Base-by-base conservation (phyloP, 2,329 filamentous ascomycete species). In the Monilinia fructicola region DNA sequence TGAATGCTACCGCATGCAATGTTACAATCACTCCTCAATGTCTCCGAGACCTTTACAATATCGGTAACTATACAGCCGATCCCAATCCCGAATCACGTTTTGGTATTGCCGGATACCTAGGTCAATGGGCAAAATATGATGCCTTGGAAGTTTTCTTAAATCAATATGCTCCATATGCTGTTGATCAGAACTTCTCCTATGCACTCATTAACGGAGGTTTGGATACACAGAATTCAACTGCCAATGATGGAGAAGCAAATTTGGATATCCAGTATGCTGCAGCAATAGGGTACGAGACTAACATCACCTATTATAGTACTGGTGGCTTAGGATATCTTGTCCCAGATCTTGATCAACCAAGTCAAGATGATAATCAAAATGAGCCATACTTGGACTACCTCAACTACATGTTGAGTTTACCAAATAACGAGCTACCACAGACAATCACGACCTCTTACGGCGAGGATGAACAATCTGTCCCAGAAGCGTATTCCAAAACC, bases 301-400 rank as follows among this genome's bases (percentile, higher is more conserved):
- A 81, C 5, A 79, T 87, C 52, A 81, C 77, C 12, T 81, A 82
- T 48, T 88, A 81, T 74, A 83, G 81, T 3, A 87, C 84, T 5
- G 85, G 81, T 26, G 85, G 84, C 21, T 83, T 83, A 73, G 76
- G 79, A 83, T 0, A 26, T 16, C 56, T 66, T 9, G 10, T 66
- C 26, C 55, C 64, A 21, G 82, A 85, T 66, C 81, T 85, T 53
- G 69, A 78, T n/a, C 67, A 73, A 26, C 69, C 76, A 68, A 63
- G 79, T 77, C 75, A 78, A 35, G 79, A 82, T 0, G 80, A 84
- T 55, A 82, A 87, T 74, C 81, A 80, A 70, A 91, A 90, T 75
- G 89, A 91, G 77, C 87, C 87, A 0, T 90, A 90, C 74, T 78
- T 90, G 2, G 80, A 80, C 16, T 90, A 84, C 79, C 78, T 89